phyloP scores from a whole-genome alignment of 768 basidiomycete species.

The Fibroporia radiculosa region DNA sequence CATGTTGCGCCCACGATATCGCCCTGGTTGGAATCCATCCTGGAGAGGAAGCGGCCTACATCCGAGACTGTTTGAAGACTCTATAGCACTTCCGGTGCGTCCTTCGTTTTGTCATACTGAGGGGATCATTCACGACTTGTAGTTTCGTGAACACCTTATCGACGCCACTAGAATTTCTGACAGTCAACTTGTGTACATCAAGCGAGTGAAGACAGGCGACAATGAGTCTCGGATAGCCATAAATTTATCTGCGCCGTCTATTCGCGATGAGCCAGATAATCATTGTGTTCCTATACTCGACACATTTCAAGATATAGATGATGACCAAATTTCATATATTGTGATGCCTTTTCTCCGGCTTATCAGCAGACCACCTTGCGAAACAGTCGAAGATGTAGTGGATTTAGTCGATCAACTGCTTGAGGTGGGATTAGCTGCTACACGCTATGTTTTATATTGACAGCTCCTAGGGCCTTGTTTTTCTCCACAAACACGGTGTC shows the following conservation, averaged over 20 bases:
- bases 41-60: slow-evolving; percentile 9
- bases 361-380: slow-evolving; percentile 11
- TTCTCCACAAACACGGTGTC: slow-evolving; percentile 14
- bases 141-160: slow-evolving; percentile 8
- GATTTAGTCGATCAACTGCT: slow-evolving; percentile 14
- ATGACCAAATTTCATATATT: slow-evolving; percentile 6
- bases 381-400: slow-evolving; percentile 13
- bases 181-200: slow-evolving; percentile 22
- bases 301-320: slow-evolving; percentile 8
- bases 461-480: slow-evolving; percentile 15
- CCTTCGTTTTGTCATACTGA: not conserved
- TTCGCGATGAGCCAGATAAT: slow-evolving; percentile 12
- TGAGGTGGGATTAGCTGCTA: slow-evolving; percentile 7
- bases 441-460: not conserved
- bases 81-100: slow-evolving; percentile 1
- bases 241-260: not conserved
- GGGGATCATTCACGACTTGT: not conserved
- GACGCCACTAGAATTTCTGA: slow-evolving; percentile 27
- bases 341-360: slow-evolving; percentile 17
- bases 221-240: slow-evolving; percentile 11
- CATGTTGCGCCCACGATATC: slow-evolving; percentile 9
- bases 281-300: slow-evolving; percentile 20
- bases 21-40: slow-evolving; percentile 13
- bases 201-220: slow-evolving; percentile 11
- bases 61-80: slow-evolving; percentile 10